Conservation (phyloP, 345 rosid species). For the Lepidium aucheri region DNA sequence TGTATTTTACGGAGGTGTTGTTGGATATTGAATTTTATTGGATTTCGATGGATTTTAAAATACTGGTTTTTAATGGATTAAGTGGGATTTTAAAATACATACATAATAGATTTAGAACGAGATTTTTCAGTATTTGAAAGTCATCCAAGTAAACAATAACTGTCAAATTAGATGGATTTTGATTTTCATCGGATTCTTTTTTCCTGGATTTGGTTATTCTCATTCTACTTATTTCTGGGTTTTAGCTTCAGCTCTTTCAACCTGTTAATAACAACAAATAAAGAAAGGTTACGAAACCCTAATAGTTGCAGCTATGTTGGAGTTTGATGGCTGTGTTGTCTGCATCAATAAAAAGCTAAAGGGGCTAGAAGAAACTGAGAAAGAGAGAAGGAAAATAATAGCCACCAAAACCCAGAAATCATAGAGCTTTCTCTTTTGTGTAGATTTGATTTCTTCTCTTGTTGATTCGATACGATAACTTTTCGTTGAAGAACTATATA, state of each 20-base stretch:
- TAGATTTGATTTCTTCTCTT: too few relatives aligned
- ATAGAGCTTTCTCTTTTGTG: neutral
- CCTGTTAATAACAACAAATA: neutral
- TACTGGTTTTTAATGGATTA: too few relatives aligned
- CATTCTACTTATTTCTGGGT: conserved; percentile 44
- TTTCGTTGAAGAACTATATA: conserved; percentile 75
- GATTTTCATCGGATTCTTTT: neutral
- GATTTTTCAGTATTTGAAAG: too few relatives aligned
- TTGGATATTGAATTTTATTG: too few relatives aligned
- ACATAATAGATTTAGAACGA: too few relatives aligned
- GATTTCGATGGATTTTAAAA: too few relatives aligned
- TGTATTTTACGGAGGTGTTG: too few relatives aligned
- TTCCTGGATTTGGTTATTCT: conserved; percentile 33
- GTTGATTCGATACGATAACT: conserved; percentile 42
- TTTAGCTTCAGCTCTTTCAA: conserved; percentile 48
- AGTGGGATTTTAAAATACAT: too few relatives aligned
- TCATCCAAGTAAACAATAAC: too few relatives aligned
- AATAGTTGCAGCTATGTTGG: too few relatives aligned
- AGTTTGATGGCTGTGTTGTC: neutral
- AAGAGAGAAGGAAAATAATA: neutral
- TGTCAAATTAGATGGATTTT: too few relatives aligned
- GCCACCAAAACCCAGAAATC: neutral
- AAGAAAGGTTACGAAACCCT: too few relatives aligned
- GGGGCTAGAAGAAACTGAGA: neutral
- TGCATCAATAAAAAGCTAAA: conserved; percentile 1